These are phyloP conservation scores for Penicillium nucicola DNA, from an alignment of 495 filamentous ascomycete genomes.

Conservation along the genomic window DNA sequence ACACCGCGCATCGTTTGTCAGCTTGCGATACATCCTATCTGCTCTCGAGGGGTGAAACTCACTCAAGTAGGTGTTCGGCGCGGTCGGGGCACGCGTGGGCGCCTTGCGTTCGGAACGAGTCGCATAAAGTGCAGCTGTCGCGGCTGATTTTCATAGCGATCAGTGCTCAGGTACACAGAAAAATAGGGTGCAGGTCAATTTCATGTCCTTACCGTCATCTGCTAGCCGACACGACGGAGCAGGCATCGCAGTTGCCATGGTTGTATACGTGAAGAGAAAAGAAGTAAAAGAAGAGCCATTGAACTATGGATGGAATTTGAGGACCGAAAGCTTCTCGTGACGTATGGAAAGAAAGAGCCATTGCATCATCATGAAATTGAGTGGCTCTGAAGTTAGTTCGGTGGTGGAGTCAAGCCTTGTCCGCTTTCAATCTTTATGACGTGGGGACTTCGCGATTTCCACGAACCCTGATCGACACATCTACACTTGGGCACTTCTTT, in stretches of 20 bases:
- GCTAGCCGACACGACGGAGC: constrained; percentile 33
- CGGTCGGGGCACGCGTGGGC: constrained; percentile 29
- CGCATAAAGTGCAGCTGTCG: constrained; percentile 52
- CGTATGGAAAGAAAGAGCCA: constrained; percentile 18
- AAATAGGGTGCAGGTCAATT: constrained; percentile 12
- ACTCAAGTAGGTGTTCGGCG: constrained; percentile 22
- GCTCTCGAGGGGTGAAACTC: constrained; percentile 6
- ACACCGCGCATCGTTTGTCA: constrained; percentile 35
- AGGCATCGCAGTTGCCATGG: constrained; percentile 34
- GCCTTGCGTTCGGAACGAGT: constrained; percentile 42
- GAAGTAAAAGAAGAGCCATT: constrained; percentile 1
- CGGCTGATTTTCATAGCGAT: constrained; percentile 36
- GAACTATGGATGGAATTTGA: constrained; percentile 22
- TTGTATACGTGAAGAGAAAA: constrained; percentile 11
- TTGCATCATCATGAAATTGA: constrained; percentile 22
- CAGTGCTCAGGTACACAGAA: neutral
- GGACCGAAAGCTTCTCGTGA: constrained; percentile 32
- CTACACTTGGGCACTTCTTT: too few species aligned
- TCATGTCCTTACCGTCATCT: constrained; percentile 39
- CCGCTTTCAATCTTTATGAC: constrained; percentile 7
- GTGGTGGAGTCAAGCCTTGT: neutral
- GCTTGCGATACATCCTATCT: neutral
- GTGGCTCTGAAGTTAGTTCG: neutral
- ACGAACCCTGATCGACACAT: neutral
- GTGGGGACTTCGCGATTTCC: constrained; percentile 1